These are phyloP conservation scores for Thraustotheca clavata DNA, from an alignment of 352 stramenopile genomes.

Conservation along the genomic window DNA sequence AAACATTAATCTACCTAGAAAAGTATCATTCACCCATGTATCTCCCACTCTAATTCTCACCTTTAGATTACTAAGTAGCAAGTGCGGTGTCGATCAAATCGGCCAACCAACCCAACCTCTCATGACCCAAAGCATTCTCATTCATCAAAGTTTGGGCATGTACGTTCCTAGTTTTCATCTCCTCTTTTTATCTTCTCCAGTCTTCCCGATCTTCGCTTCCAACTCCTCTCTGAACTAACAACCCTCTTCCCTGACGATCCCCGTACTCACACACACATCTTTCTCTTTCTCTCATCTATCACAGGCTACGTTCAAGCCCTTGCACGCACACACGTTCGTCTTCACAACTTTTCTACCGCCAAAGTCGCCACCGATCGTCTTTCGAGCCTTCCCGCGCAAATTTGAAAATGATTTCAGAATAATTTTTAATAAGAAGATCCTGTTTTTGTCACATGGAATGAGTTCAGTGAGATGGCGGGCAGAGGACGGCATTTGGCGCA, in stretches of 20 bases:
- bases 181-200: neutral
- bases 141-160: neutral
- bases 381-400: neutral
- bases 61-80: neutral
- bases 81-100: neutral
- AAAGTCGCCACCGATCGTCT: neutral
- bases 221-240: neutral
- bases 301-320: too few species aligned
- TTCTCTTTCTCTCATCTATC: too few species aligned
- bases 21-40: neutral
- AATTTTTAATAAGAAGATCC: neutral
- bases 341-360: neutral
- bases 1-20: slow-evolving; percentile 10
- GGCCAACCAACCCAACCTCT: neutral
- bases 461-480: neutral
- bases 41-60: neutral
- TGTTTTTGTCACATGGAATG: neutral
- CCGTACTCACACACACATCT: neutral
- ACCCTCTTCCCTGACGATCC: slow-evolving; percentile 2
- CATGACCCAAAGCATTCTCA: neutral
- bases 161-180: neutral
- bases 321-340: neutral
- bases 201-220: slow-evolving; percentile 6
- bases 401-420: neutral
- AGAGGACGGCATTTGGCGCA: neutral